Conservation (phyloP, 2,329 filamentous ascomycete genomes). For the Penicillium sclerotiorum region DNA sequence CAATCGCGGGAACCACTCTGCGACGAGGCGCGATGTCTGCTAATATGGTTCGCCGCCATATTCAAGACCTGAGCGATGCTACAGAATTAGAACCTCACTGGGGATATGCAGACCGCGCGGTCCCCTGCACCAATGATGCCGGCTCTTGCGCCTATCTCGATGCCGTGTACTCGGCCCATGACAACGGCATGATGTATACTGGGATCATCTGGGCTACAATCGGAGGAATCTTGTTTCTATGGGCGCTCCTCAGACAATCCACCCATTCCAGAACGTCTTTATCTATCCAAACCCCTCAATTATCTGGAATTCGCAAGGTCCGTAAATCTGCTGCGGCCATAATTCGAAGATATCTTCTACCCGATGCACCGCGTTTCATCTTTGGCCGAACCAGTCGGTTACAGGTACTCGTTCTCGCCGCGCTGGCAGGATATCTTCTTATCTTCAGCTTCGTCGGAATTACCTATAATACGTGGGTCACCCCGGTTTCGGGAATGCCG, state of each 20-base stretch:
- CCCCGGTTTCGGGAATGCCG: conserved; percentile 63
- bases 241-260: conserved; percentile 27
- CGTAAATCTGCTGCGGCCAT: conserved; percentile 31
- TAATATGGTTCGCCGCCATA: conserved; percentile 38
- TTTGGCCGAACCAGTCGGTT: conserved; percentile 71
- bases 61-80: conserved; percentile 49
- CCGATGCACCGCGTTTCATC: conserved; percentile 58
- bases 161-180: conserved; percentile 57
- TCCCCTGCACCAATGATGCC: conserved; percentile 61
- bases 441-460: conserved; percentile 72
- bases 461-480: conserved; percentile 68
- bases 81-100: conserved; percentile 54
- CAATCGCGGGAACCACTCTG: not conserved
- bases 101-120: conserved; percentile 57
- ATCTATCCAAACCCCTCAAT: not conserved
- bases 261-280: not conserved
- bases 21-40: conserved; percentile 8
- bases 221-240: conserved; percentile 50
- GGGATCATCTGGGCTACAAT: conserved; percentile 61
- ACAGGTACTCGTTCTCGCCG: conserved; percentile 64
- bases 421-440: conserved; percentile 64
- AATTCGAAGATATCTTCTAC: conserved; percentile 59
- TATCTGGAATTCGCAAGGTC: conserved; percentile 8
- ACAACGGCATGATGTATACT: conserved; percentile 57
- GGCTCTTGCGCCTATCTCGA: conserved; percentile 63